Conservation (phyloP, 805 yeast species). For the Blastobotrys americana region DNA sequence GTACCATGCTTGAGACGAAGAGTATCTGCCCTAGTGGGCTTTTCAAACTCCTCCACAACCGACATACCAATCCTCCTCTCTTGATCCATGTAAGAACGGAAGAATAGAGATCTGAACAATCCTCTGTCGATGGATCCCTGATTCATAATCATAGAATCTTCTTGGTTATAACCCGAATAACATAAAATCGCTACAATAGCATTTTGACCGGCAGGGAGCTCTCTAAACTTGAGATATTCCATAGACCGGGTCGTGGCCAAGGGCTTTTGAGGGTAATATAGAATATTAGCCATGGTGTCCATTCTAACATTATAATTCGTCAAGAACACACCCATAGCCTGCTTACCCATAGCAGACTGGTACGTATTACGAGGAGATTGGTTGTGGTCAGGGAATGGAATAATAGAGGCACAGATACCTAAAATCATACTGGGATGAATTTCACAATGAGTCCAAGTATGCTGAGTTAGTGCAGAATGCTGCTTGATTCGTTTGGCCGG, state of each 20-base stretch:
- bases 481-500: constrained; percentile 85
- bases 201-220: constrained; percentile 97
- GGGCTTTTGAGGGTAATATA: constrained; percentile 97
- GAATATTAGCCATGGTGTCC: constrained; percentile 99
- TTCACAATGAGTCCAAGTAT: constrained; percentile 96
- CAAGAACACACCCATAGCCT: constrained; percentile 98
- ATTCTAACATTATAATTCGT: constrained; percentile 94
- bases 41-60: constrained; percentile 94
- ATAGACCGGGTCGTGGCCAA: constrained; percentile 95
- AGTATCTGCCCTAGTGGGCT: constrained; percentile 92
- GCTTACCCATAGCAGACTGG: constrained; percentile 99
- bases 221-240: constrained; percentile 96
- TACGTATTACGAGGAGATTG: constrained; percentile 99
- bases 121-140: constrained; percentile 97
- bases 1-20: constrained; percentile 96
- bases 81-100: constrained; percentile 97
- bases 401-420: constrained; percentile 97
- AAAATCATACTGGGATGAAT: constrained; percentile 98
- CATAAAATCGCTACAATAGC: constrained; percentile 98
- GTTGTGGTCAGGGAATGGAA: constrained; percentile 99
- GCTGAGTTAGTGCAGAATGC: constrained; percentile 49
- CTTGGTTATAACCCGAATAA: constrained; percentile 98
- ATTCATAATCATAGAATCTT: constrained; percentile 99
- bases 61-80: constrained; percentile 98
- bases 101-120: constrained; percentile 87